Evolutionary conservation across 768 basidiomycete genomes (phyloP), one percentile per base, ranked within the genome.

Genomic region (Russula foetens): DNA sequence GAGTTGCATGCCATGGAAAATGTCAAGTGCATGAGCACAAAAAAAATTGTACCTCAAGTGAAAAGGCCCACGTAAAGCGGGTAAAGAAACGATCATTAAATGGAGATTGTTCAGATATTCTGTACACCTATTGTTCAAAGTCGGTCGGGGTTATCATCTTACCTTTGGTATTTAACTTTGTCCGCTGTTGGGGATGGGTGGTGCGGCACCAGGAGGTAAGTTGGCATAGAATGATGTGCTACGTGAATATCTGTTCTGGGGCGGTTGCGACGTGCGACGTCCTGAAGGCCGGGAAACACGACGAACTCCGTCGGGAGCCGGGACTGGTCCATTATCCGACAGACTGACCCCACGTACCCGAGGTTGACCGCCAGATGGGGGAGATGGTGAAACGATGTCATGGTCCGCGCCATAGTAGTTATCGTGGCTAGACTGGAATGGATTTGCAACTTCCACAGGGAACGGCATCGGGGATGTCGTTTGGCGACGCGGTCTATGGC

Each of bases 301-400:
- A 43, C 92, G 81, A 28, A 93, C 92, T 55, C 88, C 86, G 19
- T 88, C 85, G 9, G 84, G 81, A 38, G 81, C 81, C 43, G 89
- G 85, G 2, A 94, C 88, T 41, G 91, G 92, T 15, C 95, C 95
- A 67, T 82, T 75, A 66, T 98, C 95, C 56, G 81, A 82, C 58
- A 98, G 73, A 47, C 85, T 85, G 50, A 97, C 79, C 24, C 94
- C 92, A 12, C 89, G 81, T 6, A 52, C 48, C 44, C 61, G 63
- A 51, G 48, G 62, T 52, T 57, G 58, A 50, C 50, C 60, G 33
- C 54, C 61, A 41, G 49, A 58, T 43, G 52, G 17, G 28, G 52
- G 28, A 3, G 21, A 8, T 15, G 59, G 24, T 26, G 49, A 17
- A n/a, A 29, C 31, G 28, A 28, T 33, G 7, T 63, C 47, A 46